phyloP scores from a whole-genome alignment of 345 rosid species.

The Gossypium arboreum region DNA sequence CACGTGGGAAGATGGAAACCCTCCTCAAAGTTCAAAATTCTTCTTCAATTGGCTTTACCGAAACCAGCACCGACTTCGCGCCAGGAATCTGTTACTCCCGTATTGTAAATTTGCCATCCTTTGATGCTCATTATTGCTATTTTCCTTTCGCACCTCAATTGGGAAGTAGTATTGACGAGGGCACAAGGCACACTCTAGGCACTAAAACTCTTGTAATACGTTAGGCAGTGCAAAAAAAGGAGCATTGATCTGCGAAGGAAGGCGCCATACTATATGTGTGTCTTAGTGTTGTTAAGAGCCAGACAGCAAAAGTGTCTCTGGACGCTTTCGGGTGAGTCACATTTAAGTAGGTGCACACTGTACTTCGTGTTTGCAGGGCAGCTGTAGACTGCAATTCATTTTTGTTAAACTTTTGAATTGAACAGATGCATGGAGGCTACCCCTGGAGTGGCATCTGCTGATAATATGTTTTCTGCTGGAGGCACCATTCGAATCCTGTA shows the following conservation, averaged over 20 bases:
- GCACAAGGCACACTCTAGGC: too few species aligned
- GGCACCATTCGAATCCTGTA: constrained; percentile 98
- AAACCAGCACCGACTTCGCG: constrained; percentile 86
- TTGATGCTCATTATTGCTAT: constrained; percentile 28
- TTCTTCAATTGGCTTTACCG: constrained; percentile 66
- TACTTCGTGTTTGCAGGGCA: not conserved
- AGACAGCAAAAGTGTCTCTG: too few species aligned
- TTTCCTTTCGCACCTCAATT: constrained; percentile 21
- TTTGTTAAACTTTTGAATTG: constrained; percentile 5
- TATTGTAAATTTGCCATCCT: constrained; percentile 67
- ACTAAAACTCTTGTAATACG: too few species aligned
- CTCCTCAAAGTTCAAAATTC: constrained; percentile 59
- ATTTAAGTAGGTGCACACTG: not conserved
- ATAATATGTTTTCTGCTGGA: constrained; percentile 98
- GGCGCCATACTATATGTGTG: too few species aligned
- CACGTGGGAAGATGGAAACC: constrained; percentile 84
- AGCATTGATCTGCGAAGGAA: too few species aligned
- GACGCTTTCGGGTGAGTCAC: too few species aligned
- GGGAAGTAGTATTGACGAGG: constrained; percentile 26
- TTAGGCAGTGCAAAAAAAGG: too few species aligned
- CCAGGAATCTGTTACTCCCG: constrained; percentile 66
- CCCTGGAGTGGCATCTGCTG: constrained; percentile 96
- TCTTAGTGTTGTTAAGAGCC: constrained; percentile 32
- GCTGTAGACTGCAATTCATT: constrained; percentile 5
- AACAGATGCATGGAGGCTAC: constrained; percentile 96